Conservation (phyloP, 805 yeast species). For the Jamesozyma rosinii region DNA sequence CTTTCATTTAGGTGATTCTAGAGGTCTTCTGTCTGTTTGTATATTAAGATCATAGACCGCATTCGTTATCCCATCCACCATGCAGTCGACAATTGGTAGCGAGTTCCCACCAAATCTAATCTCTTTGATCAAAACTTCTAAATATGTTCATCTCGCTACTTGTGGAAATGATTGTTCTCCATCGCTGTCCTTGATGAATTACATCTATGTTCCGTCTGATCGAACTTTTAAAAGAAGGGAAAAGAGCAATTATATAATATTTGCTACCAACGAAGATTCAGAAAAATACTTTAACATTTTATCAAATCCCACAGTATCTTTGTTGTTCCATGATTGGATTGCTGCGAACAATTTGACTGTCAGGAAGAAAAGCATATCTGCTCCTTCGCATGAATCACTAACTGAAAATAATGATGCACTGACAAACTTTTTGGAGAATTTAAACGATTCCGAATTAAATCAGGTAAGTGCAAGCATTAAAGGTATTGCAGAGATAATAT, state of each 20-base stretch:
- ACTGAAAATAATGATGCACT: slow-evolving; percentile 1
- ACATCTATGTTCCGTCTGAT: slow-evolving; percentile 47
- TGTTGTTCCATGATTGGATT: slow-evolving; percentile 86
- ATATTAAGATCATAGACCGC: too few relatives aligned
- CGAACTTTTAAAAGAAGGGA: slow-evolving; percentile 26
- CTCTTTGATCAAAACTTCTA: slow-evolving; percentile 45
- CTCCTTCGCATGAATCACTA: slow-evolving; percentile 1
- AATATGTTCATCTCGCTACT: slow-evolving; percentile 78
- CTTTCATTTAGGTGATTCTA: too few relatives aligned
- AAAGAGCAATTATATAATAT: slow-evolving; percentile 44
- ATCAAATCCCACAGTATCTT: slow-evolving; percentile 65
- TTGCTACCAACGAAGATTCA: slow-evolving; percentile 63
- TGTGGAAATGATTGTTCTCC: slow-evolving; percentile 56
- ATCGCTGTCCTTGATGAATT: slow-evolving; percentile 86
- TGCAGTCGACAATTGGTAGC: not conserved
- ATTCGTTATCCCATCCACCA: too few relatives aligned
- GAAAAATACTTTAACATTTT: slow-evolving; percentile 61
- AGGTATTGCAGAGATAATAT: slow-evolving; percentile 57
- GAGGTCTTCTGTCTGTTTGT: too few relatives aligned
- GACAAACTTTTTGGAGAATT: slow-evolving; percentile 24
- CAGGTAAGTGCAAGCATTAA: slow-evolving; percentile 70
- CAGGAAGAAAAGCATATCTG: slow-evolving; percentile 17
- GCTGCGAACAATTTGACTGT: slow-evolving; percentile 39
- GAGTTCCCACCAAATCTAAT: slow-evolving; percentile 30
- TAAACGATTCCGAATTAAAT: slow-evolving; percentile 70